Evolutionary conservation across 257 asterid genomes (phyloP).

Genomic region (Schizonepeta tenuifolia): DNA sequence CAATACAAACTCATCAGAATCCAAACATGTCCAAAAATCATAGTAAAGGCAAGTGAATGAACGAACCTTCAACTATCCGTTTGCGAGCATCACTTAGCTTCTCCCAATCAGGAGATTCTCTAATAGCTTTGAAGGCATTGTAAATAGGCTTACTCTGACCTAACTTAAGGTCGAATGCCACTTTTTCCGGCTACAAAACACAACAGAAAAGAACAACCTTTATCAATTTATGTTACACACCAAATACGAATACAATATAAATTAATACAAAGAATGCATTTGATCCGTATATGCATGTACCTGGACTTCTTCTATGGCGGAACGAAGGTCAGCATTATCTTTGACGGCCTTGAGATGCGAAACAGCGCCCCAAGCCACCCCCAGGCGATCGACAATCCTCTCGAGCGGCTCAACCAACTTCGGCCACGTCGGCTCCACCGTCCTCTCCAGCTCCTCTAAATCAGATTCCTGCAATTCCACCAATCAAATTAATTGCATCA

Average conservation of each 20-base stretch:
- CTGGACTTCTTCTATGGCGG: slow-evolving; percentile 99
- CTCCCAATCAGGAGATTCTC: slow-evolving; percentile 83
- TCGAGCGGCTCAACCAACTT: slow-evolving; percentile 98
- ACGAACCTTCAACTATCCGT: slow-evolving; percentile 84
- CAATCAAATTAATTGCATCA: slow-evolving; percentile 25
- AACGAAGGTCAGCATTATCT: slow-evolving; percentile 85
- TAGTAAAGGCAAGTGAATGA: slow-evolving; percentile 9
- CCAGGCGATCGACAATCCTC: slow-evolving; percentile 69
- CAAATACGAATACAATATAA: slow-evolving; percentile 14
- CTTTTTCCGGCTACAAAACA: slow-evolving; percentile 82
- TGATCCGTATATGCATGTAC: slow-evolving; percentile 38
- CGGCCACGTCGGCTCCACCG: slow-evolving; percentile 93
- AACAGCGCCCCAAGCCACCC: slow-evolving; percentile 92
- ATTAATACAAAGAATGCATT: not conserved
- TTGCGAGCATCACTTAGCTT: slow-evolving; percentile 83
- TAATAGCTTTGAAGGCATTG: slow-evolving; percentile 83
- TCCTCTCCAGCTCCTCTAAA: slow-evolving; percentile 79
- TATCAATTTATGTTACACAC: not conserved
- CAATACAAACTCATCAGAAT: slow-evolving; percentile 6
- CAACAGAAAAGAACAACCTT: not conserved
- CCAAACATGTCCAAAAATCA: slow-evolving; percentile 14
- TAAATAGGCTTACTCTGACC: slow-evolving; percentile 96
- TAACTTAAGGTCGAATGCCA: slow-evolving; percentile 78
- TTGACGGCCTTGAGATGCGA: slow-evolving; percentile 91
- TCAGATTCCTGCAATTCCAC: slow-evolving; percentile 61